phyloP scores from a whole-genome alignment of 371 early-diverging fungal species.

The Mucor lusitanicus region DNA sequence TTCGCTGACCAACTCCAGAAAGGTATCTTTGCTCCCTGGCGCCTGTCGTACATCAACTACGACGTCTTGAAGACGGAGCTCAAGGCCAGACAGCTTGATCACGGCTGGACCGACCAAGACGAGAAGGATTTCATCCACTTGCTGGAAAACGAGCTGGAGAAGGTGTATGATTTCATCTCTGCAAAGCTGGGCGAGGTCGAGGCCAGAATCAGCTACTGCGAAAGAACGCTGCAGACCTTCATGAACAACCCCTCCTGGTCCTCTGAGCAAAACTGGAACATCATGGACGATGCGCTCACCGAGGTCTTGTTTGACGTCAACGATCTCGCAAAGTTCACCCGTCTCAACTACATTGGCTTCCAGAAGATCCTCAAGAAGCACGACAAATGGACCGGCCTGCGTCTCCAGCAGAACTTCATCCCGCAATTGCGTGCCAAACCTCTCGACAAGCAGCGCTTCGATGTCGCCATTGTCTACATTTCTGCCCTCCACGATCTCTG shows the following conservation, averaged over 20 bases:
- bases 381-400: constrained; percentile 76
- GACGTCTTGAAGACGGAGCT: constrained; percentile 39
- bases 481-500: constrained; percentile 49
- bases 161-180: constrained; percentile 82
- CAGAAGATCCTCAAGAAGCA: constrained; percentile 95
- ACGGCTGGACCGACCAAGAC: constrained; percentile 60
- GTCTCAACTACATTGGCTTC: constrained; percentile 93
- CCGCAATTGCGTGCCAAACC: constrained; percentile 70
- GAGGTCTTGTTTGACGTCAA: constrained; percentile 72
- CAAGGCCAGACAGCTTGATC: constrained; percentile 34
- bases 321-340: constrained; percentile 87
- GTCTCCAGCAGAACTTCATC: constrained; percentile 82
- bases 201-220: constrained; percentile 82
- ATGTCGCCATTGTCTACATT: constrained; percentile 56
- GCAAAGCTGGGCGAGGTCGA: constrained; percentile 73
- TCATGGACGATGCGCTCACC: constrained; percentile 51
- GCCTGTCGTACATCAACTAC: constrained; percentile 42
- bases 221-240: constrained; percentile 65
- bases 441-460: constrained; percentile 53
- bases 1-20: constrained; percentile 35
- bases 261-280: constrained; percentile 42
- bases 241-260: constrained; percentile 43
- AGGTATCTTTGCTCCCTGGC: constrained; percentile 44
- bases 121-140: constrained; percentile 74
- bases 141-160: constrained; percentile 81